Percentiles rank a stretch among this genome's conserved stretches.
Conservation (phyloP, 495 filamentous ascomycete species). For the Aspergillus kassunensis region DNA sequence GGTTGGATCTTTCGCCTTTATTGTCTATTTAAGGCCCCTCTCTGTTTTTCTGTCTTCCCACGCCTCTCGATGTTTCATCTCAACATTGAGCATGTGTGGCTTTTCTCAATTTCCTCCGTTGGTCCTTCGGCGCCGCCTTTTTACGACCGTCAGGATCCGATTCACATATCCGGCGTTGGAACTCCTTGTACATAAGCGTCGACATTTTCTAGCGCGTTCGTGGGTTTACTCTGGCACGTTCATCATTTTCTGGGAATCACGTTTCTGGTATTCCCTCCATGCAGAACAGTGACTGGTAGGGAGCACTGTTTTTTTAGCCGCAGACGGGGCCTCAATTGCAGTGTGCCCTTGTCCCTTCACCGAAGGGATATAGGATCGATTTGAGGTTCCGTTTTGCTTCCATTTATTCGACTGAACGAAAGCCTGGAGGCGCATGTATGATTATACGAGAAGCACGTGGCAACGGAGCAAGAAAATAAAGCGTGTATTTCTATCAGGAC, state of each 20-base stretch:
- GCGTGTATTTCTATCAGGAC: slow-evolving; percentile 12
- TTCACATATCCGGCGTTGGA: slow-evolving; percentile 9
- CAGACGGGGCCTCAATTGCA: neutral
- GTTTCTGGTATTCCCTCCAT: slow-evolving; percentile 2
- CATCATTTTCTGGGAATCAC: slow-evolving; percentile 1
- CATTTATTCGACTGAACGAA: slow-evolving; percentile 1
- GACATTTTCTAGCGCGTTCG: slow-evolving; percentile 1
- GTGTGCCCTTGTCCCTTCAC: neutral
- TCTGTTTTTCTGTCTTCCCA: neutral
- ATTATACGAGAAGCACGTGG: slow-evolving; percentile 44
- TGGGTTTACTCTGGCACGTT: neutral
- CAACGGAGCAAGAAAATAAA: slow-evolving; percentile 29
- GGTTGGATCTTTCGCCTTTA: neutral
- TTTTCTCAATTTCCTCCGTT: neutral
- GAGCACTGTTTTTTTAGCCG: neutral
- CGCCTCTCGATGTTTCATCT: neutral
- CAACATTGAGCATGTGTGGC: neutral
- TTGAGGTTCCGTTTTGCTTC: slow-evolving; percentile 7
- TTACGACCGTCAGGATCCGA: neutral
- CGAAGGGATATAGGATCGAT: neutral
- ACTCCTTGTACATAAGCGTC: slow-evolving; percentile 14
- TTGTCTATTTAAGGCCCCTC: neutral
- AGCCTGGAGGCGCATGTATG: slow-evolving; percentile 36
- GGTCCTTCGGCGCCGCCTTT: neutral
- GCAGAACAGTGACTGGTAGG: slow-evolving; percentile 4